A percentile compares a stretch with the other conserved stretches of the same genome.
Evolutionary conservation across 768 basidiomycete species (phyloP).

Genomic region (Mycena rebaudengoi): DNA sequence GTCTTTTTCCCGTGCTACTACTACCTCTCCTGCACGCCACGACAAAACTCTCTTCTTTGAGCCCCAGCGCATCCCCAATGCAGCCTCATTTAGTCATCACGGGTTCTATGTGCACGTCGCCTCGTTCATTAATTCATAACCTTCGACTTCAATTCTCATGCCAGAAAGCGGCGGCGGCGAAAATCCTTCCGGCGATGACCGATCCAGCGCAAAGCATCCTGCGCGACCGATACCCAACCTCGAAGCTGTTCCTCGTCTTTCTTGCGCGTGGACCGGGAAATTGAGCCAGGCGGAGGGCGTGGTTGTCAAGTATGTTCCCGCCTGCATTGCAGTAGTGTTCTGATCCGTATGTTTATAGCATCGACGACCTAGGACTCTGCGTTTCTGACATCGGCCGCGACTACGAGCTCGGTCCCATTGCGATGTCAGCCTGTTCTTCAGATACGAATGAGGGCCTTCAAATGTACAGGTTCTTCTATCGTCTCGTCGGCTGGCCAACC

Average conservation of each 20-base stretch:
- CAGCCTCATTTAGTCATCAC: slow-evolving; percentile 20
- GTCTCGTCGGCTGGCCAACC: background rate
- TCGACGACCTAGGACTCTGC: slow-evolving; percentile 11
- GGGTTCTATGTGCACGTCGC: slow-evolving; percentile 11
- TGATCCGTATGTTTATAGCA: slow-evolving; percentile 1
- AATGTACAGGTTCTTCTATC: background rate
- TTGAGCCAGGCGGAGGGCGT: slow-evolving; percentile 13
- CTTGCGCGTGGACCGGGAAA: background rate
- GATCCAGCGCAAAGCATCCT: background rate
- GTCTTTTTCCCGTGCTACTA: slow-evolving; percentile 16
- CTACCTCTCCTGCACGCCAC: slow-evolving; percentile 17
- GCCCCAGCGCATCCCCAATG: background rate
- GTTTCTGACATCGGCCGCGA: slow-evolving; percentile 3
- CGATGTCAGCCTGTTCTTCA: background rate
- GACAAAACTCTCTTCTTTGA: slow-evolving; percentile 3
- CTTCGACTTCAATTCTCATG: background rate
- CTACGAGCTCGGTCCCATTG: background rate
- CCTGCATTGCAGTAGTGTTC: background rate
- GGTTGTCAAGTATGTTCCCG: slow-evolving; percentile 17
- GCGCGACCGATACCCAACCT: slow-evolving; percentile 12
- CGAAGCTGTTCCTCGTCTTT: slow-evolving; percentile 16
- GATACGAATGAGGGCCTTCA: background rate
- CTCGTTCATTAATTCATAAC: background rate
- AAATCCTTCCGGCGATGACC: slow-evolving; percentile 17
- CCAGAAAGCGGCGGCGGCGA: background rate